Conservation (phyloP, 768 basidiomycete genomes). For the Solioccasus polychromus region DNA sequence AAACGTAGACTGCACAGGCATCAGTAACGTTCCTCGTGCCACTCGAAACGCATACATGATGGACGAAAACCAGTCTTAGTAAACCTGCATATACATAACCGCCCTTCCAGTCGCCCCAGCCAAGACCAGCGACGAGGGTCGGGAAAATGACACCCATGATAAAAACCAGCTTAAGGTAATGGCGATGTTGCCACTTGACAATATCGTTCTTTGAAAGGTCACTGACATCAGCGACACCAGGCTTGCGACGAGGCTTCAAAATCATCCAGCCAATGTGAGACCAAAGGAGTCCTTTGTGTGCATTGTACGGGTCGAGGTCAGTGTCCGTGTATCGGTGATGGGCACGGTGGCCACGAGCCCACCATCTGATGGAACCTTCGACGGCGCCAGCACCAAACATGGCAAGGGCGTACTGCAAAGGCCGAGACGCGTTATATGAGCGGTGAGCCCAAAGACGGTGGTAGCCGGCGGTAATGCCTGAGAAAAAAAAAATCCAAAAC, state of each 20-base stretch:
- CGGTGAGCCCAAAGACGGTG: constrained; percentile 98
- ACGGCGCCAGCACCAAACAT: constrained; percentile 88
- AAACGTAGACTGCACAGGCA: constrained; percentile 74
- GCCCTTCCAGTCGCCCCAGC: constrained; percentile 85
- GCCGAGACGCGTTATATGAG: constrained; percentile 85
- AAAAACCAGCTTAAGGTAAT: constrained; percentile 71
- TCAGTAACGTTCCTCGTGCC: not conserved
- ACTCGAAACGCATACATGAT: constrained; percentile 59
- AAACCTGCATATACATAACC: constrained; percentile 86
- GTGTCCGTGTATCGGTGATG: constrained; percentile 98
- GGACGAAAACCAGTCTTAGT: constrained; percentile 77
- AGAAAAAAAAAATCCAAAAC: constrained; percentile 27
- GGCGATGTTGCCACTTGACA: constrained; percentile 83
- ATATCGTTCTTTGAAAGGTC: constrained; percentile 80
- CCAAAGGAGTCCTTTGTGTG: constrained; percentile 83
- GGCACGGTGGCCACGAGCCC: constrained; percentile 96
- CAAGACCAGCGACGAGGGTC: constrained; percentile 70
- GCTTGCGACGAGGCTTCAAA: constrained; percentile 83
- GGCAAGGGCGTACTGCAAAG: constrained; percentile 83
- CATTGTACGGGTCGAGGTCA: constrained; percentile 93
- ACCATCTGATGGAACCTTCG: constrained; percentile 98
- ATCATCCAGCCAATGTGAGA: constrained; percentile 94
- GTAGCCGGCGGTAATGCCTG: constrained; percentile 90
- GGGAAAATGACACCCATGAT: constrained; percentile 72
- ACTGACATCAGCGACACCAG: constrained; percentile 86